Evolutionary conservation across 2,329 filamentous ascomycete species (phyloP), one percentile per base, ranked within the genome.

Genomic region (Cordyceps farinosa): DNA sequence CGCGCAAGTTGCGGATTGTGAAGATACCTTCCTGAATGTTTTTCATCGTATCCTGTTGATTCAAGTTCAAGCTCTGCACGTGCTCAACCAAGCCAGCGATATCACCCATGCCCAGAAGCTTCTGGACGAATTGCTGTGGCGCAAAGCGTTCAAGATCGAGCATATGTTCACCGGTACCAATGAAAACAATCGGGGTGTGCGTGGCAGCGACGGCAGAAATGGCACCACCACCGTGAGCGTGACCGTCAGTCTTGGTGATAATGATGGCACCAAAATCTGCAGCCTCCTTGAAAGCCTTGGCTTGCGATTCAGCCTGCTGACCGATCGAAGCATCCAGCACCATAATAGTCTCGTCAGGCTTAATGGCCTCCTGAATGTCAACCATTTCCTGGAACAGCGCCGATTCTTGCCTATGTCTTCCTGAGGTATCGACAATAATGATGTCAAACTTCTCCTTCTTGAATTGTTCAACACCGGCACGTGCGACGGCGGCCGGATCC

Each of bases 21-120:
- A 98, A 99, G 67, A 97, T 93, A 62, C 95, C 95, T 72, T 97
- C 94, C 7, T 92, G 90, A 68, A 99, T 96, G 79, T 99, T 94
- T 81, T 99, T 99, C 84, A 99, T 97, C 3, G 95, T 98, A 71
- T 98, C 94, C 78, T 99, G 98, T 69, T 97, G 95, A 76, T 98
- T 93, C 56, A 97, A 85, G 74, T 96, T 97, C 58, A 99, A 84
- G 38, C 90, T 91, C 75, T 99, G 95, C 1, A 99, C 95, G 73
- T 99, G 95, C 77, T 99, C 95, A 11, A 99, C 91, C 38, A 99
- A 79, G 0, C 95, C 94, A 32, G 91, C 89, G 83, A 99, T 96
- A 71, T 99, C 95, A 52, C 95, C 95, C 92, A 98, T 98, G 57
- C 95, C 95, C 15, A 99, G 83, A 7, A 99, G 80, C 77, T 97